Evolutionary conservation across 495 filamentous ascomycete species (phyloP).

Genomic region (Cladorrhinum samala): DNA sequence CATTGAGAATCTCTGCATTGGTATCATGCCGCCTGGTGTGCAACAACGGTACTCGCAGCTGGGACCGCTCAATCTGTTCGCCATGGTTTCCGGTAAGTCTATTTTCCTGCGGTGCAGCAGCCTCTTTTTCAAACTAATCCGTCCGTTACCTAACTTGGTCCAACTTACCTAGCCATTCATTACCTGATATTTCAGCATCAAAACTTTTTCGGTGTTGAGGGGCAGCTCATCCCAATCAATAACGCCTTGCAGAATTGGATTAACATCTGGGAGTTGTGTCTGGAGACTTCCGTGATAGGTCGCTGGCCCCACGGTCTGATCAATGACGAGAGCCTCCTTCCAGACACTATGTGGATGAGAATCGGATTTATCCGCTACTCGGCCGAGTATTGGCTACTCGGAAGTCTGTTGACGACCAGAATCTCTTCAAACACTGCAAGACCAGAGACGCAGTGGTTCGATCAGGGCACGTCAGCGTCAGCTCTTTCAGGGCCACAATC

Average conservation of each 20-base stretch:
- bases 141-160: background rate
- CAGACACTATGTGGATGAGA: conserved; percentile 23
- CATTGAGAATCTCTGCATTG: conserved; percentile 20
- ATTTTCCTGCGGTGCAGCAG: background rate
- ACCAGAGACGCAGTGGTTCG: background rate
- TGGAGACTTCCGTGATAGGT: conserved; percentile 6
- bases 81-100: conserved; percentile 26
- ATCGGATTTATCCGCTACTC: conserved; percentile 24
- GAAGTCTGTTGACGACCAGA: conserved; percentile 22
- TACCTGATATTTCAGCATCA: conserved; percentile 31
- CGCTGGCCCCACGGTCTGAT: conserved; percentile 16
- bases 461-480: background rate
- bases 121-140: too few species aligned
- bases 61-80: conserved; percentile 26
- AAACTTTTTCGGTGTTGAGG: conserved; percentile 25
- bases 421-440: conserved; percentile 8
- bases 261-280: conserved; percentile 22
- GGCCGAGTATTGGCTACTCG: conserved; percentile 27
- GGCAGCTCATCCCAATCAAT: conserved; percentile 25
- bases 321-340: conserved; percentile 10
- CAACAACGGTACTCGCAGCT: conserved; percentile 18
- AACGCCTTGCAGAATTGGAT: conserved; percentile 27
- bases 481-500: background rate
- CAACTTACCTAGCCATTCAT: conserved; percentile 17
- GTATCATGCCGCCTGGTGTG: conserved; percentile 7